These are phyloP conservation scores for Fusarium sp. DNA, from an alignment of 2,329 filamentous ascomycete species.

Conservation along the genomic window DNA sequence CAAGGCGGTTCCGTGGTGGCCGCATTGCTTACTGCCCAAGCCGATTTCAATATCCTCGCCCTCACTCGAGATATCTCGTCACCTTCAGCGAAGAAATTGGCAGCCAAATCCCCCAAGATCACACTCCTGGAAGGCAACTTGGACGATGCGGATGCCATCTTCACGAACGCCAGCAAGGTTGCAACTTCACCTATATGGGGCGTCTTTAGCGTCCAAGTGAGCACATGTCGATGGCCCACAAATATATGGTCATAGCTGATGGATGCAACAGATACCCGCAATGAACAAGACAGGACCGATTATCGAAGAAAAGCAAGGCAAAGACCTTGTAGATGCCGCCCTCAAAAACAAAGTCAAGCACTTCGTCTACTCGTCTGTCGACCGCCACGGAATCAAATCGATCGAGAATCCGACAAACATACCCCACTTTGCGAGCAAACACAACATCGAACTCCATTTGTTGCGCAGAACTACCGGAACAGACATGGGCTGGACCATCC, in stretches of 20 bases:
- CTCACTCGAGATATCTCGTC: not conserved
- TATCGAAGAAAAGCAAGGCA: not conserved
- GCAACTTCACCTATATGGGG: not conserved
- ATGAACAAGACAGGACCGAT: not conserved
- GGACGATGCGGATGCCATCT: not conserved
- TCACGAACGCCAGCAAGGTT: not conserved
- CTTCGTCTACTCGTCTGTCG: not conserved
- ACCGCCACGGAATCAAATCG: not conserved
- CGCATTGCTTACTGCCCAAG: not conserved
- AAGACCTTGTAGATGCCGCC: not conserved
- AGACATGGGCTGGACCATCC: not conserved
- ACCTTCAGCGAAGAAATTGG: not conserved
- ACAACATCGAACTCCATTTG: not conserved
- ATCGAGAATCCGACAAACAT: not conserved
- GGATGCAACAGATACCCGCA: not conserved
- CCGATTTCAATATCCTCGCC: not conserved
- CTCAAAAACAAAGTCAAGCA: not conserved
- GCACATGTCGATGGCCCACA: not conserved
- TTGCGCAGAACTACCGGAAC: not conserved
- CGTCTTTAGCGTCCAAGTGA: not conserved
- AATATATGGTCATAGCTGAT: not conserved
- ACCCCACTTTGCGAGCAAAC: not conserved
- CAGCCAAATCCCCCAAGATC: not conserved
- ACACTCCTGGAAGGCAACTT: not conserved
- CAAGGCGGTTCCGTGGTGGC: not conserved